These are phyloP conservation scores for Hypholoma fasciculare DNA, from an alignment of 768 basidiomycete genomes.

Conservation along the genomic window DNA sequence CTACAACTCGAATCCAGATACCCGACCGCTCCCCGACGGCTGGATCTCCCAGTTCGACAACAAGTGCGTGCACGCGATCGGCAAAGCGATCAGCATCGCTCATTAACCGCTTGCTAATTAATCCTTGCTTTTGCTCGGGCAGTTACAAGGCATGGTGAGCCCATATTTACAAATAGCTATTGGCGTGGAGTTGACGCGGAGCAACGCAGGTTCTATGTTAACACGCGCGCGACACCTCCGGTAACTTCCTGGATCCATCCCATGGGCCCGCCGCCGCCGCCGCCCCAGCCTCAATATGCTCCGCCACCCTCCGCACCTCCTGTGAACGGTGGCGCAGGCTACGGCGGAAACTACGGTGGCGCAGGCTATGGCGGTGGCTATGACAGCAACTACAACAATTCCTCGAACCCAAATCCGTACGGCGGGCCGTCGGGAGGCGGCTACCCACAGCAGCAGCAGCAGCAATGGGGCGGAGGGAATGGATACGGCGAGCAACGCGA, in stretches of 20 bases:
- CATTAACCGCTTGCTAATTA: neutral
- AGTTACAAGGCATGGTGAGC: conserved; percentile 65
- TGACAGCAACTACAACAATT: conserved; percentile 14
- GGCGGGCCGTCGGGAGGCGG: neutral
- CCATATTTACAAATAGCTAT: neutral
- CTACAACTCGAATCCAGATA: conserved; percentile 50
- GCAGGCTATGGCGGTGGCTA: conserved; percentile 7
- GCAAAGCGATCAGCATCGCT: conserved; percentile 13
- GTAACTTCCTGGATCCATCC: conserved; percentile 74
- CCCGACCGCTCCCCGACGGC: conserved; percentile 60
- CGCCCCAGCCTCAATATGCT: conserved; percentile 38
- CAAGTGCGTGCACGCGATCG: conserved; percentile 48
- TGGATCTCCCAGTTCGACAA: conserved; percentile 69
- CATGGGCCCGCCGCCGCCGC: conserved; percentile 46
- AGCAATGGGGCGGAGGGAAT: conserved; percentile 1
- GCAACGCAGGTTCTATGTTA: conserved; percentile 70
- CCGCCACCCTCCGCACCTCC: conserved; percentile 50
- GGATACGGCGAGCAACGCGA: neutral
- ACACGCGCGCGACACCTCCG: conserved; percentile 61
- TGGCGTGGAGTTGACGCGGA: neutral
- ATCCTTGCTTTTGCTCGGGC: neutral
- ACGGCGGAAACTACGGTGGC: conserved; percentile 7
- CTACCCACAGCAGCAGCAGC: conserved; percentile 15
- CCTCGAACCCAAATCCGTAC: no score
- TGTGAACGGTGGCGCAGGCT: conserved; percentile 26